Percentiles rank a stretch among this genome's conserved stretches.
Evolutionary conservation across 1,139 yeast species (phyloP).

Genomic region (Hanseniaspora sp.): DNA sequence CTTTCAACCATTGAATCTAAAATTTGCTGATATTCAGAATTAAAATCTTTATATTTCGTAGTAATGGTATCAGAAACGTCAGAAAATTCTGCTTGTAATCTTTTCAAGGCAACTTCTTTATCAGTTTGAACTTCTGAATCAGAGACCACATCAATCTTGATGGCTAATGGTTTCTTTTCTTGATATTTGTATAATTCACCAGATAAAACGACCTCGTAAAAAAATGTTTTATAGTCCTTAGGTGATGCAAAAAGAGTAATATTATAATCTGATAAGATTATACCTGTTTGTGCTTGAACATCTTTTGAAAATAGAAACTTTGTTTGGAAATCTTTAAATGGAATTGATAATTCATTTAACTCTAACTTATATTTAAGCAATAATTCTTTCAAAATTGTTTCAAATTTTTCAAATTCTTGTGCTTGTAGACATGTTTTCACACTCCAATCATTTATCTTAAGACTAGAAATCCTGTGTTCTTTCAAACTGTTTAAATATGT

Average conservation of each 20-base stretch:
- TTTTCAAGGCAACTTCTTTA: slow-evolving; percentile 29
- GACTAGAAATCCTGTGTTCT: slow-evolving; percentile 1
- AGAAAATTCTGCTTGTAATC: background rate
- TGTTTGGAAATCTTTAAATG: slow-evolving; percentile 39
- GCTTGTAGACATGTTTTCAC: slow-evolving; percentile 19
- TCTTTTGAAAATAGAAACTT: slow-evolving; percentile 51
- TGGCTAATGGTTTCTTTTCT: slow-evolving; percentile 68
- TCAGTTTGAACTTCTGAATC: slow-evolving; percentile 31
- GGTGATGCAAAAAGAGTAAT: slow-evolving; percentile 44
- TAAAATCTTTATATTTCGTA: background rate
- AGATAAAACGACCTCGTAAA: slow-evolving; percentile 38
- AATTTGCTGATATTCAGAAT: slow-evolving; percentile 3
- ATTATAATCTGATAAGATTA: slow-evolving; percentile 54
- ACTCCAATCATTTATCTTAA: background rate
- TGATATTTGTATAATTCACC: slow-evolving; percentile 35
- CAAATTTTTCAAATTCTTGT: slow-evolving; percentile 22
- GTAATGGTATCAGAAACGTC: background rate
- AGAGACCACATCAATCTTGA: slow-evolving; percentile 42
- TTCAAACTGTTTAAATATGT: background rate
- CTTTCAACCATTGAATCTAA: slow-evolving; percentile 6
- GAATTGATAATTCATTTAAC: slow-evolving; percentile 16
- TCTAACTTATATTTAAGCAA: slow-evolving; percentile 22
- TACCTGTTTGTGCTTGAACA: slow-evolving; percentile 50
- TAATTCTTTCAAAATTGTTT: slow-evolving; percentile 25
- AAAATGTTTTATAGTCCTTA: slow-evolving; percentile 37